Evolutionary conservation across 495 filamentous ascomycete species (phyloP), one percentile per base, ranked within the genome.

Genomic region (Bryoglossum gracile): DNA sequence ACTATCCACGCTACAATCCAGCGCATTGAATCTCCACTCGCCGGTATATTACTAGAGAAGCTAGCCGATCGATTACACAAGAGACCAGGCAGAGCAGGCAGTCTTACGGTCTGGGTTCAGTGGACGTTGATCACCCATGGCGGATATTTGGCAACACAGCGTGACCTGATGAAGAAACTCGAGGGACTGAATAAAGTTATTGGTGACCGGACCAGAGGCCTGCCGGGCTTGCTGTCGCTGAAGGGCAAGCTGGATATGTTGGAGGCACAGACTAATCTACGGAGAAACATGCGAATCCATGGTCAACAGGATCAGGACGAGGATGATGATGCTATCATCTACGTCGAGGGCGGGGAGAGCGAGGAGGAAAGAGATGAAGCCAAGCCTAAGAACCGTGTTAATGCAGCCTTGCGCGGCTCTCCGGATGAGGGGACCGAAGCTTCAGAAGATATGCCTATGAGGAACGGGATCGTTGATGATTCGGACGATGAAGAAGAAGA

Each of bases 91-190:
- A 80, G 92, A 43, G 89, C 92, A 13, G 87, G 88, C 23, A 84
- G 79, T 53, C 78, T 98, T n/a, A 90, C 95, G 72, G 77, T 84
- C 13, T 98, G 92, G 92, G 83, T 96, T 36, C 88, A 96, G 66
- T 94, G 89, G 87, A 91, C 87, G 1, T 74, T 95, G n/a, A 79
- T 96, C 16, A 84, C 89, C 6, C 92, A 98, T 64, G 92, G 92
- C 53, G 92, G 92, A 51, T 89, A 89, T 43, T 69, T 98, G 28
- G 87, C 89, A 19, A 81, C 81, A 9, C 85, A 94, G 57, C 81
- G 85, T 0, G 81, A 89, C 32, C 65, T 92, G 13, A 76, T 92
- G 56, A 80, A 82, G 57, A 79, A 83, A 55, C 74, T 98, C 37
- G 69, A 75, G 16, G 83, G 83, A 21, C 75, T 98, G 6, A 81